Percentiles rank a stretch among this genome's conserved stretches.
These are phyloP conservation scores for Tylopilus vinaceipallidus DNA, from an alignment of 768 basidiomycete species.

Conservation along the genomic window DNA sequence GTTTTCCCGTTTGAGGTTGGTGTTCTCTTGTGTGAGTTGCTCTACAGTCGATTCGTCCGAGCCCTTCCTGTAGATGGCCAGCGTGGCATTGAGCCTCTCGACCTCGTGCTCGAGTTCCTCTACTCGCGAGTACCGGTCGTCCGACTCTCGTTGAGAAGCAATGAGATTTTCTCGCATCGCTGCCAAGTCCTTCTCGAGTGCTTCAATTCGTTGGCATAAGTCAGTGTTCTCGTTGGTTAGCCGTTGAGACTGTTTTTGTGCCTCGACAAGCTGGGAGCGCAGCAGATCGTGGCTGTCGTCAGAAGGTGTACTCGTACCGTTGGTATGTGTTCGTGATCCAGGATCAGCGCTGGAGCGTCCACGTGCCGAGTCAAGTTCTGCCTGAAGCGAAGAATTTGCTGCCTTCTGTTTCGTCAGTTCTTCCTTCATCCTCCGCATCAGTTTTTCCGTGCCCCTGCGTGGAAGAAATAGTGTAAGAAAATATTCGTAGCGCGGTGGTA, in stretches of 20 bases:
- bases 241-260: conserved; percentile 73
- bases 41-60: conserved; percentile 77
- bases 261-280: conserved; percentile 70
- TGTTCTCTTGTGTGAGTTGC: conserved; percentile 81
- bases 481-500: conserved; percentile 17
- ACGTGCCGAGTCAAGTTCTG: conserved; percentile 76
- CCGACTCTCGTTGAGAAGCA: conserved; percentile 72
- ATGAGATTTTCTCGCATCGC: conserved; percentile 67
- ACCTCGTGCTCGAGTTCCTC: conserved; percentile 82
- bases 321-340: conserved; percentile 51
- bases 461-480: conserved; percentile 16
- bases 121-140: conserved; percentile 71
- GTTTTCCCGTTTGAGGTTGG: conserved; percentile 77
- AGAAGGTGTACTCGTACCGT: conserved; percentile 78
- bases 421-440: conserved; percentile 95
- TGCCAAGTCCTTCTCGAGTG: conserved; percentile 74
- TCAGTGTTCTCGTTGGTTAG: conserved; percentile 76
- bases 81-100: conserved; percentile 68
- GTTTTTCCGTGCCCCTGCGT: conserved; percentile 90
- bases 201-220: conserved; percentile 66
- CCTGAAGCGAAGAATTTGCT: conserved; percentile 73
- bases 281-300: conserved; percentile 68
- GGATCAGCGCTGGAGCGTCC: conserved; percentile 54
- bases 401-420: conserved; percentile 91
- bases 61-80: conserved; percentile 72